A percentile compares a stretch with the other conserved stretches of the same genome.
Conservation (phyloP, 306 rosid genomes). For the Vicia villosa region DNA sequence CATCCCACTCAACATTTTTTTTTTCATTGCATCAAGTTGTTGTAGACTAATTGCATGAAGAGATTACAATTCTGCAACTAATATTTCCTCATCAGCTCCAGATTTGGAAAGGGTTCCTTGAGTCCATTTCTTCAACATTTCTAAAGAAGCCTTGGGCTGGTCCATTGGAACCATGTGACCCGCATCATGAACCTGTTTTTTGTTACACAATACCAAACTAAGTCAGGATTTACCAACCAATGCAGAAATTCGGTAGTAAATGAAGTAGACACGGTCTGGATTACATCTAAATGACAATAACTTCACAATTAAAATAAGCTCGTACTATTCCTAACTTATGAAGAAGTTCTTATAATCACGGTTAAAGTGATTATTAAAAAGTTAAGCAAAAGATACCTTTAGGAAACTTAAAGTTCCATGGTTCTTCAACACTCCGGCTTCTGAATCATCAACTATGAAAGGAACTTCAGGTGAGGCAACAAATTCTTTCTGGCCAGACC, state of each 20-base stretch:
- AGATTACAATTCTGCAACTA: slow-evolving; percentile 67
- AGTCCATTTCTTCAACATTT: slow-evolving; percentile 93
- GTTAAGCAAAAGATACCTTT: slow-evolving; percentile 56
- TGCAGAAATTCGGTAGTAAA: background rate
- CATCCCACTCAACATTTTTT: background rate
- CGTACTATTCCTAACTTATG: background rate
- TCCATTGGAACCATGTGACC: slow-evolving; percentile 99
- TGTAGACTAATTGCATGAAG: slow-evolving; percentile 16
- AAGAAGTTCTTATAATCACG: background rate
- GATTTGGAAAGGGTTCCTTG: slow-evolving; percentile 61
- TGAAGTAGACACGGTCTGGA: slow-evolving; percentile 11
- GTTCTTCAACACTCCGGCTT: slow-evolving; percentile 82
- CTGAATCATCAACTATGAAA: slow-evolving; percentile 69
- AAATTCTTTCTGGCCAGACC: slow-evolving; percentile 92
- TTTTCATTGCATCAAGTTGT: slow-evolving; percentile 4
- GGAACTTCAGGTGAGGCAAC: slow-evolving; percentile 67
- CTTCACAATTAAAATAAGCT: background rate
- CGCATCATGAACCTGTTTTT: slow-evolving; percentile 83
- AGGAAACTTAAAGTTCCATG: slow-evolving; percentile 89
- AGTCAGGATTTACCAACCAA: slow-evolving; percentile 30
- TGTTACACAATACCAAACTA: slow-evolving; percentile 13
- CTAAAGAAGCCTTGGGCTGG: slow-evolving; percentile 91
- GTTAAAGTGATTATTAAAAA: too few species aligned
- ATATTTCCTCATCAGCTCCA: slow-evolving; percentile 36
- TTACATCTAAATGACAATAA: background rate